These are phyloP conservation scores for Simmondsia chinensis DNA, from an alignment of 148 eudicot genomes.

Conservation along the genomic window DNA sequence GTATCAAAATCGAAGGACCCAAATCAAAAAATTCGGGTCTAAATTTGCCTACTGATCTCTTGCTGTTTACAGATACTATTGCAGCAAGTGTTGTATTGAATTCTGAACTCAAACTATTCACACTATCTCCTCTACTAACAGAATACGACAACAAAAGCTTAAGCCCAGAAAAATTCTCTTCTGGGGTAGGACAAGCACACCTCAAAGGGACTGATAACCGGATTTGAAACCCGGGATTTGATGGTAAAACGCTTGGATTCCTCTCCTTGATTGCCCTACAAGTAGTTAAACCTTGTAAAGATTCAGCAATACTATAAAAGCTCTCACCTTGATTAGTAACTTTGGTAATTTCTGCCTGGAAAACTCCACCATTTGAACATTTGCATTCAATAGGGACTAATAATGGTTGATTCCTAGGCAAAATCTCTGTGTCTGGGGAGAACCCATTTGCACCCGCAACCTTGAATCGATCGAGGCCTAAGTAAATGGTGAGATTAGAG, in stretches of 20 bases:
- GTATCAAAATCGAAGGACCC: conserved; percentile 41
- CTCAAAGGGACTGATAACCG: conserved; percentile 37
- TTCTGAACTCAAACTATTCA: conserved; percentile 23
- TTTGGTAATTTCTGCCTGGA: conserved; percentile 32
- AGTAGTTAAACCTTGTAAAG: conserved; percentile 53
- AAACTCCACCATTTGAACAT: conserved; percentile 23
- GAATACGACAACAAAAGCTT: conserved; percentile 44
- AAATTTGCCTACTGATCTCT: conserved; percentile 7
- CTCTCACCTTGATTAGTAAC: conserved; percentile 32
- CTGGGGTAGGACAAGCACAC: conserved; percentile 46
- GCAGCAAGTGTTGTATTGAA: conserved; percentile 33
- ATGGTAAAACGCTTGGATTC: conserved; percentile 28
- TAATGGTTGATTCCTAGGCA: conserved; percentile 31
- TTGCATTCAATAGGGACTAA: conserved; percentile 53
- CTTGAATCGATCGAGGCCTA: conserved; percentile 31
- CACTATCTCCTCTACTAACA: conserved; percentile 35
- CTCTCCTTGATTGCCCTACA: conserved; percentile 36
- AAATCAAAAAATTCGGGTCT: conserved; percentile 9
- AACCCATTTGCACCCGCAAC: conserved; percentile 41
- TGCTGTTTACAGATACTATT: conserved; percentile 24
- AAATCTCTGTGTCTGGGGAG: conserved; percentile 27
- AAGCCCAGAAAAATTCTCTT: conserved; percentile 18
- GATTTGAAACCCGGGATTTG: conserved; percentile 16
- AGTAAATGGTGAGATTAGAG: conserved; percentile 34
- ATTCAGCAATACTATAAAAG: conserved; percentile 35